Conservation (phyloP, 768 basidiomycete genomes). For the Pleurotus tuber-regium region DNA sequence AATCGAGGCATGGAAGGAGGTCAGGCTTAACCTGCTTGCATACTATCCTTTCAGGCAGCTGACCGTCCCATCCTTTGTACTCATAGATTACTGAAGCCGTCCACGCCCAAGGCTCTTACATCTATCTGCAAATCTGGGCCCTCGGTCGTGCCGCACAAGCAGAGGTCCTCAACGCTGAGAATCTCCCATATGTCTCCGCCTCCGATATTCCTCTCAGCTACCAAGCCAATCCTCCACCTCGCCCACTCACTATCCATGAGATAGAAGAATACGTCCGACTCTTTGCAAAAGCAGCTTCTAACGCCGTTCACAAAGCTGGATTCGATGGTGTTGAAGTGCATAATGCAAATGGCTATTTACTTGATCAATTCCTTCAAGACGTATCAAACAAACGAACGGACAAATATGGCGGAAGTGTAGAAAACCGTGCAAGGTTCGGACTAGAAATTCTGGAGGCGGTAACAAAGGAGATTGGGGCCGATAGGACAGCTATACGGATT, state of each 20-base stretch:
- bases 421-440: constrained; percentile 55
- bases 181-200: constrained; percentile 25
- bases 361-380: constrained; percentile 65
- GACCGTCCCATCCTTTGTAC: background rate
- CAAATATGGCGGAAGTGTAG: constrained; percentile 65
- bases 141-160: constrained; percentile 30
- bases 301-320: constrained; percentile 54
- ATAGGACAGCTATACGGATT: too few species aligned
- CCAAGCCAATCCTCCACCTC: constrained; percentile 24
- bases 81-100: constrained; percentile 2
- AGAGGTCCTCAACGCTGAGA: constrained; percentile 24
- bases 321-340: too few species aligned
- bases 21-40: constrained; percentile 23
- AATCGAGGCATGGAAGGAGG: constrained; percentile 39
- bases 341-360: constrained; percentile 43
- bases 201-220: constrained; percentile 20
- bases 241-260: constrained; percentile 43
- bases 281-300: constrained; percentile 53
- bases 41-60: background rate
- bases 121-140: constrained; percentile 45
- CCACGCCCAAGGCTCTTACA: constrained; percentile 36
- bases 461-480: constrained; percentile 46
- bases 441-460: constrained; percentile 55
- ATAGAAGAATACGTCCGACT: constrained; percentile 48
- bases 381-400: constrained; percentile 58